phyloP scores from a whole-genome alignment of 371 early-diverging fungal genomes.

The Circinella umbellata region DNA sequence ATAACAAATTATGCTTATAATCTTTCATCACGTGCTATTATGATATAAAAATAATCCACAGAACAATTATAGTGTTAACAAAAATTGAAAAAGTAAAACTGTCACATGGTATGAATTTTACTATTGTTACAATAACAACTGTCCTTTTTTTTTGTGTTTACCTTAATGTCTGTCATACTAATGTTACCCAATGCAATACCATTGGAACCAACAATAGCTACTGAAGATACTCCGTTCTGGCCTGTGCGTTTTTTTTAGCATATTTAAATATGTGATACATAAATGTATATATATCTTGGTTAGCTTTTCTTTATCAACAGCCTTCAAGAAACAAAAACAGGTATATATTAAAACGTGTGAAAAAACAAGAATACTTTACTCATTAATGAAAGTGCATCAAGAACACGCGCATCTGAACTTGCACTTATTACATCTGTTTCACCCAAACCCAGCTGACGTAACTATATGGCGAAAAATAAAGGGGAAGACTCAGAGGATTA shows the following conservation, averaged over 20 bases:
- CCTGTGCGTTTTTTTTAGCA: constrained; percentile 30
- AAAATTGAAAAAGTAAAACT: too few relatives aligned
- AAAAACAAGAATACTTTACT: constrained; percentile 35
- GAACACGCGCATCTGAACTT: constrained; percentile 49
- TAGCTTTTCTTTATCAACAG: not conserved
- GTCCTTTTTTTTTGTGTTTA: constrained; percentile 12
- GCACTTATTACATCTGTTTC: constrained; percentile 62
- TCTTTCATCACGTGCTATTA: constrained; percentile 50
- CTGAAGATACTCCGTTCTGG: constrained; percentile 62
- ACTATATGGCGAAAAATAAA: constrained; percentile 14
- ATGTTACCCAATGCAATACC: constrained; percentile 72
- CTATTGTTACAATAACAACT: too few relatives aligned
- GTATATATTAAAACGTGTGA: not conserved
- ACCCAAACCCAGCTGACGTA: constrained; percentile 59
- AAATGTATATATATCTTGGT: not conserved
- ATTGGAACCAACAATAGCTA: constrained; percentile 63
- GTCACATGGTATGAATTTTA: not conserved
- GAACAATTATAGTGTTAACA: too few relatives aligned
- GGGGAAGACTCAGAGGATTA: too few relatives aligned
- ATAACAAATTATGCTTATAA: constrained; percentile 48
- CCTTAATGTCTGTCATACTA: constrained; percentile 74
- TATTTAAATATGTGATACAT: too few relatives aligned
- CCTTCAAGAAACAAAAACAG: not conserved
- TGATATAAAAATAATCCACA: not conserved
- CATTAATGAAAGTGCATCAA: constrained; percentile 65